phyloP scores from a whole-genome alignment of 345 rosid genomes.

The Lagerstroemia speciosa region DNA sequence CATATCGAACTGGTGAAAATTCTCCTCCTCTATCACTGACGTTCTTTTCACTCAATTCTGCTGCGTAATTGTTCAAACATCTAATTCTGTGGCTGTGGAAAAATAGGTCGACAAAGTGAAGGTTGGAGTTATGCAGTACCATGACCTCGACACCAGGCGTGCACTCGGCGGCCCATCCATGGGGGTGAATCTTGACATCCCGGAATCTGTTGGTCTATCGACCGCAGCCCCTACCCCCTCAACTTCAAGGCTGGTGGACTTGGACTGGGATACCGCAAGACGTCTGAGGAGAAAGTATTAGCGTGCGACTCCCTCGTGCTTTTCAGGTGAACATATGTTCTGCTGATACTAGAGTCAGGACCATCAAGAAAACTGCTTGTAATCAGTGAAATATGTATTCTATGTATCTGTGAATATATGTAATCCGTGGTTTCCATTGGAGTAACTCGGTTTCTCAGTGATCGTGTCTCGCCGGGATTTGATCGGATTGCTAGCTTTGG shows the following conservation, averaged over 20 bases:
- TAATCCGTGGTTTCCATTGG: background rate
- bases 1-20: constrained; percentile 69
- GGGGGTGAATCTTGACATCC: constrained; percentile 67
- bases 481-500: too few species aligned
- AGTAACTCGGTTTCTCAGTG: background rate
- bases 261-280: constrained; percentile 44
- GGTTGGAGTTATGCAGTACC: constrained; percentile 37
- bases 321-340: background rate
- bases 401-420: background rate
- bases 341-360: background rate
- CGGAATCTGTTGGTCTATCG: constrained; percentile 73
- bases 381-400: background rate
- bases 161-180: constrained; percentile 31
- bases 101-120: constrained; percentile 61
- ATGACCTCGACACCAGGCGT: constrained; percentile 35
- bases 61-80: background rate
- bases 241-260: constrained; percentile 40
- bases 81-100: background rate
- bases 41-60: background rate
- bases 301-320: background rate
- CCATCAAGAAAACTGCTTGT: background rate
- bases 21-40: constrained; percentile 1
- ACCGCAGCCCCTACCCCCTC: constrained; percentile 43
- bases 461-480: too few species aligned
- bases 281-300: constrained; percentile 47